Base-by-base conservation (phyloP, 2,329 filamentous ascomycete species). In the Blastomyces parvus region DNA sequence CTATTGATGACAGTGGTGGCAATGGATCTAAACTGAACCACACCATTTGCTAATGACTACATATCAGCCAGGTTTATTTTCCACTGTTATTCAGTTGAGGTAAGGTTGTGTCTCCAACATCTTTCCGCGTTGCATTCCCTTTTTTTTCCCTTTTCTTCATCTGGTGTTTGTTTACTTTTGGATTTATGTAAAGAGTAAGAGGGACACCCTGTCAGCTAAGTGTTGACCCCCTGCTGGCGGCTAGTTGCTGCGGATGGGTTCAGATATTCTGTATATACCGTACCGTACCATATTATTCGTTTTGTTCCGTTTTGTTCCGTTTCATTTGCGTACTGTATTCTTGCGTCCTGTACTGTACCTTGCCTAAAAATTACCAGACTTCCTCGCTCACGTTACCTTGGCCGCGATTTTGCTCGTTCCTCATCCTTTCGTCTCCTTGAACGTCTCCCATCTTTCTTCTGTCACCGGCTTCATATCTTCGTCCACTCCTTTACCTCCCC, bases 381-480 rank as follows among this genome's bases (percentile, higher is more conserved):
- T 57, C 33, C 17, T 57, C 33, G 33, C 57, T 59, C 38, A 59
- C 40, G 57, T 59, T 59, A 59, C 57, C 57, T 59, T 44, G 3
- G 13, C 57, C 53, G 48, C 30, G 33, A 27, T 25, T 50, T n/a
- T 38, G 60, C 66, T 69, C 65, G 66, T 65, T 66, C 64, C 63
- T 62, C 62, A 44, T 60, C 61, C 65, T 66, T 59, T 64, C 62
- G n/a, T 59, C 55, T 57, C 30, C 38, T 30, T 22, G 14, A 27
- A 40, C 64, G 61, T 59, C 66, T 63, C 63, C 66, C 64, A 63
- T 66, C 46, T 63, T 53, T 66, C 60, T 62, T 62, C 65, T 36
- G 33, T 55, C 52, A 8, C 30, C 27, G 19, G 27, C 52, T 55
- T 55, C 52, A 55, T 33, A 36, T 55, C 52, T 36, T 6, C 55